Conservation (phyloP, 2,329 filamentous ascomycete species). For the Cephalotrichum gorgonifer region DNA sequence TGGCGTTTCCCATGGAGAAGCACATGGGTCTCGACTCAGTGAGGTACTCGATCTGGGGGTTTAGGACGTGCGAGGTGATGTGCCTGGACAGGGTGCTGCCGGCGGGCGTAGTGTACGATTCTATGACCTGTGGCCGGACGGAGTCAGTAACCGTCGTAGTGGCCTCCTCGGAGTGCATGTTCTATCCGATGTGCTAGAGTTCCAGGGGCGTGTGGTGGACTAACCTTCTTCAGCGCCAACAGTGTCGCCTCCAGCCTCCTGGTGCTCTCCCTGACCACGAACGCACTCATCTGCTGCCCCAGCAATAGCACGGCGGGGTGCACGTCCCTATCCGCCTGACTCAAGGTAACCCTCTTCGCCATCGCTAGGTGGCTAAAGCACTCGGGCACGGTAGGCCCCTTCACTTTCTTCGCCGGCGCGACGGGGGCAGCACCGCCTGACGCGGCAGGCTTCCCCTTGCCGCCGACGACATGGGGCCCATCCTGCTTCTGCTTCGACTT, state of each 20-base stretch:
- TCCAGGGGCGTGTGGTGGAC: not conserved
- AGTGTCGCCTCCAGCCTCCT: slow-evolving; percentile 80
- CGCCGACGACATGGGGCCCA: slow-evolving; percentile 15
- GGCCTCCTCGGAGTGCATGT: too few species aligned
- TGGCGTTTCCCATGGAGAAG: slow-evolving; percentile 94
- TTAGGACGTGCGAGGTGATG: slow-evolving; percentile 81
- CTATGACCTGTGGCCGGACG: slow-evolving; percentile 68
- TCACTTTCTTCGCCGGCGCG: slow-evolving; percentile 33
- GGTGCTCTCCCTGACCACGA: slow-evolving; percentile 81
- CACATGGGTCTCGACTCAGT: slow-evolving; percentile 91
- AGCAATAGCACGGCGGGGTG: slow-evolving; percentile 78
- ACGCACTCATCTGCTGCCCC: slow-evolving; percentile 83
- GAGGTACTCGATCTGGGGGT: slow-evolving; percentile 90
- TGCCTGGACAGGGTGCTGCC: slow-evolving; percentile 81
- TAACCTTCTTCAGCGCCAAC: slow-evolving; percentile 76
- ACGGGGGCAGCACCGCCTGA: slow-evolving; percentile 17
- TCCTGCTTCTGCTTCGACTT: slow-evolving; percentile 39
- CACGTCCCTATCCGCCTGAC: slow-evolving; percentile 62
- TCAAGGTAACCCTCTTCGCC: slow-evolving; percentile 42
- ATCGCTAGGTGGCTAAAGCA: slow-evolving; percentile 78
- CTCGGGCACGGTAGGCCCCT: slow-evolving; percentile 53
- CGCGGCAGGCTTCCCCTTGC: slow-evolving; percentile 7
- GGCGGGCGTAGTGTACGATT: slow-evolving; percentile 81
- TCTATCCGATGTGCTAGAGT: too few species aligned
- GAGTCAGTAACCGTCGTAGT: not conserved